A percentile compares a stretch with the other conserved stretches of the same genome.
phyloP scores from a whole-genome alignment of 306 rosid genomes.

The Cicer bijugum region DNA sequence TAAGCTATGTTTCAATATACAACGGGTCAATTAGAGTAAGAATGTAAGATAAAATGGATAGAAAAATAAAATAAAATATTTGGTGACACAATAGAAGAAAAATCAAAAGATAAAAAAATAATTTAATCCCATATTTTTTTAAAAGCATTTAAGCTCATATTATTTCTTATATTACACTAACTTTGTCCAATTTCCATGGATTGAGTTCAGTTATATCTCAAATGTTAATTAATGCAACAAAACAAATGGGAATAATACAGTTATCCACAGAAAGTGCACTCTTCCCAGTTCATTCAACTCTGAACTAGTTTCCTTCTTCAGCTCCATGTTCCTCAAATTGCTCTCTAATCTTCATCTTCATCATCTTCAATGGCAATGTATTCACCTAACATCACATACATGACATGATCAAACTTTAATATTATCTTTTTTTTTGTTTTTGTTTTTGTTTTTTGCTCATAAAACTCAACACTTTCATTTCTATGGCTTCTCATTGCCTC shows the following conservation, averaged over 20 bases:
- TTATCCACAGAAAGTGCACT: conserved; percentile 21
- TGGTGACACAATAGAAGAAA: neutral
- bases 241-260: neutral
- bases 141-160: too few relatives aligned
- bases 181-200: neutral
- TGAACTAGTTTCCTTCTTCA: conserved; percentile 1
- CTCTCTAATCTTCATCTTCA: neutral
- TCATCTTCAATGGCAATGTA: conserved; percentile 31
- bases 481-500: conserved; percentile 67
- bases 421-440: neutral
- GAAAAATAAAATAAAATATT: too few relatives aligned
- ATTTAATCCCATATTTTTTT: too few relatives aligned
- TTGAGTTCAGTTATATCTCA: neutral
- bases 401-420: neutral
- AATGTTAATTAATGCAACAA: neutral
- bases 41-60: neutral
- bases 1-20: too few relatives aligned
- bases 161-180: neutral
- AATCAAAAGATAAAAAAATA: too few relatives aligned
- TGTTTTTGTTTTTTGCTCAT: neutral
- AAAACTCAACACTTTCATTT: conserved; percentile 22
- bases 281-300: neutral
- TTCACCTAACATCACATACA: neutral
- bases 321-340: neutral
- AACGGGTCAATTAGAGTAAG: neutral